Percentiles rank a stretch among this genome's conserved stretches.
Conservation (phyloP, 192 early-diverging fungal genomes). For the Cladochytrium replicatum region DNA sequence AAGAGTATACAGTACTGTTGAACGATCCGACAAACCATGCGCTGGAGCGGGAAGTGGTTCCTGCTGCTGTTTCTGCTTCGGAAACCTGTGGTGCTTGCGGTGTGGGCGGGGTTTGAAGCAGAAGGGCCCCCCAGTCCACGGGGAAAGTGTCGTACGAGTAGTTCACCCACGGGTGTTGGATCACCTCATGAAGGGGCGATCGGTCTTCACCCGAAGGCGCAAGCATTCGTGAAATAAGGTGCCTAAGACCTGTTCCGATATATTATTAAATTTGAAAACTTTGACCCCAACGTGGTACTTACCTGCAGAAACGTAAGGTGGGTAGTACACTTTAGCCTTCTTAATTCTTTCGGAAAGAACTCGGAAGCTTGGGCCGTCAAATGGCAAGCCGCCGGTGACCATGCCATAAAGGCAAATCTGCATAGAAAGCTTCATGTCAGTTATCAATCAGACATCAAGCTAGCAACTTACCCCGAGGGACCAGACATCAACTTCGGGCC, state of each 20-base stretch:
- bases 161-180: conserved; percentile 11
- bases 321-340: conserved; percentile 12
- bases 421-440: too few relatives aligned
- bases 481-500: conserved; percentile 24
- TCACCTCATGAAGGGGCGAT: neutral
- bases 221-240: neutral
- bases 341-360: conserved; percentile 8
- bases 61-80: too few relatives aligned
- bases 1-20: too few relatives aligned
- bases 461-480: conserved; percentile 15
- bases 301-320: conserved; percentile 14
- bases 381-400: conserved; percentile 21
- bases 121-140: too few relatives aligned
- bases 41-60: too few relatives aligned
- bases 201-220: neutral
- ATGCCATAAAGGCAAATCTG: conserved; percentile 27
- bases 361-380: conserved; percentile 19
- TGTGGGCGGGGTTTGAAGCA: too few relatives aligned
- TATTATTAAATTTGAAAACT: conserved; percentile 2
- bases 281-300: neutral
- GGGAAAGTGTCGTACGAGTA: neutral
- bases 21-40: too few relatives aligned
- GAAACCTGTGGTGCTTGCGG: too few relatives aligned
- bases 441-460: too few relatives aligned
- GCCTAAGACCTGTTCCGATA: neutral